These are phyloP conservation scores for Hypoxylon sp. DNA, from an alignment of 2,329 filamentous ascomycete species.

Conservation along the genomic window DNA sequence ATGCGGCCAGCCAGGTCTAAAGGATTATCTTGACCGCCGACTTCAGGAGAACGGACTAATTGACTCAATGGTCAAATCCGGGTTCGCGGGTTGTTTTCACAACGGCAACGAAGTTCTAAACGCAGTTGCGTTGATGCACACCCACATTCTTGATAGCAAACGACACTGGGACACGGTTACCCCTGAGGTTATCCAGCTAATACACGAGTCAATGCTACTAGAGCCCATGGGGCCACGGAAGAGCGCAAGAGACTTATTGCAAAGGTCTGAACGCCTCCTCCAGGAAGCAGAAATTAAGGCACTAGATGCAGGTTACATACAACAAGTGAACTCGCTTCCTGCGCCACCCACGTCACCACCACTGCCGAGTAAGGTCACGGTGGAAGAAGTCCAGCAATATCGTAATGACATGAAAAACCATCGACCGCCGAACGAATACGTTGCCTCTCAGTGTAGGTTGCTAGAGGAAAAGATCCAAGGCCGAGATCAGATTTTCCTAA, in stretches of 20 bases:
- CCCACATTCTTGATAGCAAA: conserved; percentile 8
- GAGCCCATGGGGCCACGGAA: conserved; percentile 15
- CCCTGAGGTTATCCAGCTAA: conserved; percentile 4
- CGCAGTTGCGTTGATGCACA: conserved; percentile 18
- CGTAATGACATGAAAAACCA: conserved; percentile 9
- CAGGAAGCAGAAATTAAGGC: conserved; percentile 11
- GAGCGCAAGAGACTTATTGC: conserved; percentile 10
- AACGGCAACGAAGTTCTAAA: conserved; percentile 13
- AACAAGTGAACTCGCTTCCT: not conserved
- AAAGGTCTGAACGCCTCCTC: conserved; percentile 2
- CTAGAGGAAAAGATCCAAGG: conserved; percentile 12
- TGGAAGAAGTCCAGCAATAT: conserved; percentile 16
- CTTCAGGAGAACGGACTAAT: not conserved
- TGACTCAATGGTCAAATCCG: not conserved
- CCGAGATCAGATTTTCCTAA: conserved; percentile 24
- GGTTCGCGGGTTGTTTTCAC: conserved; percentile 21
- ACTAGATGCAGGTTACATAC: not conserved
- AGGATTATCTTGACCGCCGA: conserved; percentile 10
- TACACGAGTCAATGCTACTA: conserved; percentile 9
- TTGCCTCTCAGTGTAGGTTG: not conserved
- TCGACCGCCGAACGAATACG: conserved; percentile 16
- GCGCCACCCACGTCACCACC: not conserved
- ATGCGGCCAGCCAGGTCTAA: conserved; percentile 15
- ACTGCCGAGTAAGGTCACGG: conserved; percentile 5
- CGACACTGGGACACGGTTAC: conserved; percentile 21